Evolutionary conservation across 1,139 yeast species (phyloP).

Genomic region (Hemisphaericaspora xylanilytica): DNA sequence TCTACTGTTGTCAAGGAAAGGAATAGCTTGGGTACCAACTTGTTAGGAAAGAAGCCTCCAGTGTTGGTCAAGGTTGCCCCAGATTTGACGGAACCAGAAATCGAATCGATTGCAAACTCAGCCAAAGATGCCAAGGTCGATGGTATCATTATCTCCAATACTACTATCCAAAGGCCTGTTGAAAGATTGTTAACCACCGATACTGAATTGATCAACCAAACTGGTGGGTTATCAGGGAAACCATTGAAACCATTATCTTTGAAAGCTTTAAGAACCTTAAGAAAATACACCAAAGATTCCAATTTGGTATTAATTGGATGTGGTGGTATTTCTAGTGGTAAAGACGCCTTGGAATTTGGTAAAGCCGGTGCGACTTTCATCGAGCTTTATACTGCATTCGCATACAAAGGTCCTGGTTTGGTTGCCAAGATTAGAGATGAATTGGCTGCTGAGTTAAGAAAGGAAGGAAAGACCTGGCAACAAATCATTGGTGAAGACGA

Average conservation of each 20-base stretch:
- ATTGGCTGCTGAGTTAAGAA: conserved; percentile 59
- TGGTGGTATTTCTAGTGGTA: conserved; percentile 85
- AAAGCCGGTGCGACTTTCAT: conserved; percentile 90
- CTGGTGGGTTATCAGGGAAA: conserved; percentile 89
- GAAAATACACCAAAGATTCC: conserved; percentile 72
- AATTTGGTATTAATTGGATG: conserved; percentile 81
- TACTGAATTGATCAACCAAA: conserved; percentile 44
- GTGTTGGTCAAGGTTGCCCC: conserved; percentile 91
- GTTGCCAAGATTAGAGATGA: conserved; percentile 78
- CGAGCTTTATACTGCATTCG: conserved; percentile 85
- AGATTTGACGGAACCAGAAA: conserved; percentile 78
- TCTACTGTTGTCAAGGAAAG: conserved; percentile 63
- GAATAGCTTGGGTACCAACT: conserved; percentile 39
- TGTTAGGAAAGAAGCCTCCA: conserved; percentile 58
- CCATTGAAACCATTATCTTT: conserved; percentile 85
- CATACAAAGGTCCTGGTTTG: conserved; percentile 89
- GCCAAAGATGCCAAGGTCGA: conserved; percentile 78
- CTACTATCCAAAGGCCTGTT: conserved; percentile 79
- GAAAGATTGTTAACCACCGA: conserved; percentile 49
- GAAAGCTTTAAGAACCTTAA: conserved; percentile 64
- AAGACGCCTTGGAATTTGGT: conserved; percentile 88
- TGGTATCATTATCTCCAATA: conserved; percentile 89
- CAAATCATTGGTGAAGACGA: conserved; percentile 65
- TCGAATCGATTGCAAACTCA: conserved; percentile 77
- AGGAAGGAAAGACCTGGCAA: conserved; percentile 82